phyloP scores from a whole-genome alignment of 495 filamentous ascomycete species.

The Immersiella caudata region DNA sequence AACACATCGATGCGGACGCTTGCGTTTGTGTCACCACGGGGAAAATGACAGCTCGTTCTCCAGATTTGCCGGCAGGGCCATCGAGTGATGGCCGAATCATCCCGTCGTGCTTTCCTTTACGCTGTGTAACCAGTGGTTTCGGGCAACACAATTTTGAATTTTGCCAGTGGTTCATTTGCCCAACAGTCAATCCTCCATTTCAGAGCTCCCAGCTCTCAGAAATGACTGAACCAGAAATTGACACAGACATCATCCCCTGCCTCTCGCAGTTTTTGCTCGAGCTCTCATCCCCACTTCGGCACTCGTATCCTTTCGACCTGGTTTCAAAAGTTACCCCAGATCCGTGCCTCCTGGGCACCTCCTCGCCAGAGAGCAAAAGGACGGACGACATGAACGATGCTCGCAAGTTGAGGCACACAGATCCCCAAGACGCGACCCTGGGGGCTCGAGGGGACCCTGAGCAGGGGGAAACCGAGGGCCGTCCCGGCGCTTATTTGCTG shows the following conservation, averaged over 20 bases:
- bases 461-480: not conserved
- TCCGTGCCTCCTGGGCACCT: too few species aligned
- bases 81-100: not conserved
- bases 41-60: not conserved
- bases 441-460: not conserved
- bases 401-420: not conserved
- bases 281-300: too few species aligned
- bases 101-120: not conserved
- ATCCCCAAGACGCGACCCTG: not conserved
- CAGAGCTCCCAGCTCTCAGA: too few species aligned
- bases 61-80: not conserved
- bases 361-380: not conserved
- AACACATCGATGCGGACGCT: not conserved
- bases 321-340: too few species aligned
- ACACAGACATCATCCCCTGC: too few species aligned
- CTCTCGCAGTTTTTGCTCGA: too few species aligned
- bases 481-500: not conserved
- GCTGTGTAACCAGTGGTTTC: not conserved
- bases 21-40: not conserved
- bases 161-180: too few species aligned
- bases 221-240: too few species aligned
- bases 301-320: too few species aligned
- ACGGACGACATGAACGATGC: not conserved
- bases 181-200: too few species aligned
- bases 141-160: too few species aligned